A percentile compares a stretch with the other conserved stretches of the same genome.
Evolutionary conservation across 2,329 filamentous ascomycete species (phyloP).

Genomic region (Diaporthe vaccinii): DNA sequence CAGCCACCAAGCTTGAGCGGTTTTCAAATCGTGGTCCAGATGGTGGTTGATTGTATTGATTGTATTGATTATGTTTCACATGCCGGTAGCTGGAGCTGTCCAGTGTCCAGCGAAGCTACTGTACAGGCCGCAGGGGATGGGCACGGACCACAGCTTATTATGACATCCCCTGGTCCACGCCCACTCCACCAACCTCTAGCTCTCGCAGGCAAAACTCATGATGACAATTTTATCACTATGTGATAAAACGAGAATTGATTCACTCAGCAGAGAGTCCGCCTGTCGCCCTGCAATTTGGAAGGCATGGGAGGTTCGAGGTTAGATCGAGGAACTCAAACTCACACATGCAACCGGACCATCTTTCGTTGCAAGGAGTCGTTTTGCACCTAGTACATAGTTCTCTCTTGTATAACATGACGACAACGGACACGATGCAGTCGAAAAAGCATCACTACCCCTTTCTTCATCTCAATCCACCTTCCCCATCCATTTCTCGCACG

Average conservation of each 20-base stretch:
- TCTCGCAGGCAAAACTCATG: not conserved
- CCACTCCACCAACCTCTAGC: not conserved
- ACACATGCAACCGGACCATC: not conserved
- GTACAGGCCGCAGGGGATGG: constrained; percentile 8
- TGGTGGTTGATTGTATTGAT: not conserved
- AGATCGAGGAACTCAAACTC: not conserved
- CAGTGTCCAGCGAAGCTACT: constrained; percentile 22
- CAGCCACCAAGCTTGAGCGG: not conserved
- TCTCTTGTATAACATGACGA: not conserved
- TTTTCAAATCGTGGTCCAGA: not conserved
- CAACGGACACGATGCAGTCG: not conserved
- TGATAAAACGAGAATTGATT: not conserved
- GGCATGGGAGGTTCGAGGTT: no score
- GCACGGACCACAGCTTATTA: constrained; percentile 26
- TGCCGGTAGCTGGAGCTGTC: constrained; percentile 10
- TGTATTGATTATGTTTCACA: constrained; percentile 26
- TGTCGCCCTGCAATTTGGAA: not conserved
- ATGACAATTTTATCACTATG: not conserved
- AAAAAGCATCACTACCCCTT: not conserved
- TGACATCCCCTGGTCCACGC: not conserved
- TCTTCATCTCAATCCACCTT: not conserved
- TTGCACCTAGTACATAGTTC: not conserved
- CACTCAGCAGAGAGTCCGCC: not conserved
- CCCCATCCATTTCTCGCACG: not conserved
- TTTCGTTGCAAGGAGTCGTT: not conserved